These are phyloP conservation scores for Sclerotinia glacialis DNA, from an alignment of 2,329 filamentous ascomycete genomes.

Conservation along the genomic window DNA sequence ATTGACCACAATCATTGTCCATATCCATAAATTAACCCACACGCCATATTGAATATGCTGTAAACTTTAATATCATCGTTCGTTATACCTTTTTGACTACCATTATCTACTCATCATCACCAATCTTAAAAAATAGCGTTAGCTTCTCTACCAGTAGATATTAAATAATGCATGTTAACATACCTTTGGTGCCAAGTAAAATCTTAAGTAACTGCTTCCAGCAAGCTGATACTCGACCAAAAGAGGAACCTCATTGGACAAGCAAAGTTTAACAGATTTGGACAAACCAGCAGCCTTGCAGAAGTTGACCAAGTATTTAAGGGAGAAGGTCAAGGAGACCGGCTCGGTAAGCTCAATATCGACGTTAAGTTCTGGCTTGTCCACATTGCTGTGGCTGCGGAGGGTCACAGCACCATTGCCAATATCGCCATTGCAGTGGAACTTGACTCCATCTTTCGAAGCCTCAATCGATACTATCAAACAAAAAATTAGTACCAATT, in stretches of 20 bases:
- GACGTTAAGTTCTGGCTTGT: conserved; percentile 83
- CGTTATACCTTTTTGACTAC: conserved; percentile 30
- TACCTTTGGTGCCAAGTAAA: conserved; percentile 98
- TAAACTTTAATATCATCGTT: conserved; percentile 33
- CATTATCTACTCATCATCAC: conserved; percentile 56
- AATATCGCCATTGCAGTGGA: conserved; percentile 89
- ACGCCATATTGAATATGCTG: conserved; percentile 37
- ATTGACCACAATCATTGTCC: conserved; percentile 20
- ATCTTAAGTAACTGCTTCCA: conserved; percentile 85
- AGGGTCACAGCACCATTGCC: conserved; percentile 92
- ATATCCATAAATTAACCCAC: conserved; percentile 39
- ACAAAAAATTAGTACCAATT: conserved; percentile 26
- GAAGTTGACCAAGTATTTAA: conserved; percentile 99
- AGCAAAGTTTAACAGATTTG: conserved; percentile 78
- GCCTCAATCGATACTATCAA: conserved; percentile 87
- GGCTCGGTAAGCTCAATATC: conserved; percentile 89
- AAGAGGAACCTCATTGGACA: conserved; percentile 94
- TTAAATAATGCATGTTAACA: not conserved
- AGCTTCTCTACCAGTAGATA: conserved; percentile 17
- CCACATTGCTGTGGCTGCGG: conserved; percentile 81
- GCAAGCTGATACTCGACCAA: conserved; percentile 85
- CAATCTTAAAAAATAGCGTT: conserved; percentile 54
- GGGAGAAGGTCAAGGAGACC: conserved; percentile 91
- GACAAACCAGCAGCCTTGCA: conserved; percentile 94
- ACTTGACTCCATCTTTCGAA: conserved; percentile 95